These are phyloP conservation scores for Hymenoscyphus infarciens DNA, from an alignment of 2,329 filamentous ascomycete genomes.

Conservation along the genomic window DNA sequence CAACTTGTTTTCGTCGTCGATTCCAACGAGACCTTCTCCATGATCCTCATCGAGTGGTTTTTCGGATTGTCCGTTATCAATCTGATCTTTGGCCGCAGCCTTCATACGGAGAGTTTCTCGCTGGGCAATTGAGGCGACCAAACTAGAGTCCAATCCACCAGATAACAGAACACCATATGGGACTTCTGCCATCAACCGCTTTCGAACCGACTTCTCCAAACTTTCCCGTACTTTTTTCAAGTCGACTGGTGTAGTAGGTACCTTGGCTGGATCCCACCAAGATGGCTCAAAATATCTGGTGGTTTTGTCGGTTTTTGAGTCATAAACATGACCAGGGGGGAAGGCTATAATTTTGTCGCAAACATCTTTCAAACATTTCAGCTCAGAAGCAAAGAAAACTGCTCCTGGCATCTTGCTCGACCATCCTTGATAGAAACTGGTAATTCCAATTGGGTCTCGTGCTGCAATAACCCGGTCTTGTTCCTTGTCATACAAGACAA, in stretches of 20 bases:
- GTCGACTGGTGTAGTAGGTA: conserved; percentile 78
- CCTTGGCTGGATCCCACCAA: conserved; percentile 82
- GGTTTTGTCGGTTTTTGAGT: conserved; percentile 82
- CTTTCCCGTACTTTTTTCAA: conserved; percentile 76
- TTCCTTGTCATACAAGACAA: conserved; percentile 94
- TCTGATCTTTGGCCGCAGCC: conserved; percentile 53
- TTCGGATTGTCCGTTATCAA: conserved; percentile 40
- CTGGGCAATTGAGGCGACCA: conserved; percentile 94
- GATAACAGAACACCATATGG: conserved; percentile 95
- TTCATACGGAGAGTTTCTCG: conserved; percentile 80
- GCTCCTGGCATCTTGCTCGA: conserved; percentile 77
- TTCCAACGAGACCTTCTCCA: conserved; percentile 78
- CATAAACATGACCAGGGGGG: conserved; percentile 92
- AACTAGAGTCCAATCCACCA: conserved; percentile 89
- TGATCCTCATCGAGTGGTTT: conserved; percentile 53
- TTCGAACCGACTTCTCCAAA: conserved; percentile 87
- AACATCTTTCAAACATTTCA: conserved; percentile 88
- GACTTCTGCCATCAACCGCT: conserved; percentile 97
- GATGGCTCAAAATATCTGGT: conserved; percentile 87
- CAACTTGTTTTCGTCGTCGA: conserved; percentile 87
- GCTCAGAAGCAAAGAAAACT: conserved; percentile 93
- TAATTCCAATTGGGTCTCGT: conserved; percentile 94
- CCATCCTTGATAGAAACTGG: conserved; percentile 94
- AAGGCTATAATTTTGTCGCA: conserved; percentile 95
- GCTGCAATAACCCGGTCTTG: conserved; percentile 90